Conservation (phyloP, 1,139 yeast species). For the Torulaspora pretoriensis region DNA sequence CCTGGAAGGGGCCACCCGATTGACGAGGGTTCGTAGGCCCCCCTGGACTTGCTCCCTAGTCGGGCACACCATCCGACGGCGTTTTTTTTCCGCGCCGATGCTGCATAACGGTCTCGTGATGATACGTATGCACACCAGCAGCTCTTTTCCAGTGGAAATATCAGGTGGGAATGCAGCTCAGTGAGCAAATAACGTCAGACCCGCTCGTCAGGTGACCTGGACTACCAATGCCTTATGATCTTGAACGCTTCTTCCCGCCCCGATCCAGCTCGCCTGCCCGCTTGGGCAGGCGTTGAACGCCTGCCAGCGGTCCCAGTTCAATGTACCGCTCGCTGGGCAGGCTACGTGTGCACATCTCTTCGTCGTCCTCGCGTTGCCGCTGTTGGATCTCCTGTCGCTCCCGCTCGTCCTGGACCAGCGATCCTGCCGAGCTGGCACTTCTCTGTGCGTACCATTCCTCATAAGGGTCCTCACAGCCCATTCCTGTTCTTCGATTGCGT, state of each 20-base stretch:
- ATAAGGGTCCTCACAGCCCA: constrained; percentile 9
- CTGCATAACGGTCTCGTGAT: too few species aligned
- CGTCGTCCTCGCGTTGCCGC: constrained; percentile 8
- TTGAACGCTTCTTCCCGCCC: neutral
- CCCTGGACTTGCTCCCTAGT: too few species aligned
- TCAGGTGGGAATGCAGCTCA: too few species aligned
- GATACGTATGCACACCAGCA: too few species aligned
- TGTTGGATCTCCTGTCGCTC: constrained; percentile 7
- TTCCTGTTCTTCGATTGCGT: neutral
- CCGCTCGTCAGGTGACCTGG: too few species aligned
- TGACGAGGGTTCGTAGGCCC: too few species aligned
- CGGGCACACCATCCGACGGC: too few species aligned
- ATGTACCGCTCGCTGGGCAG: constrained; percentile 10
- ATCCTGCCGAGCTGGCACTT: neutral
- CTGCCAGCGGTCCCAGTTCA: constrained; percentile 5
- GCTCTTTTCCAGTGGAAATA: too few species aligned
- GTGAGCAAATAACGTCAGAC: too few species aligned
- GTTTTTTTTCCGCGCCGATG: too few species aligned
- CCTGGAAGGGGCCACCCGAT: too few species aligned
- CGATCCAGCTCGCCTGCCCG: neutral
- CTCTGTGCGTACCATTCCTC: constrained; percentile 13
- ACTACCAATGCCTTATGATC: neutral
- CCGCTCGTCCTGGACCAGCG: constrained; percentile 7
- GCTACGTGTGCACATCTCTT: constrained; percentile 11
- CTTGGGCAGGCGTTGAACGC: neutral